These are phyloP conservation scores for Pleurotus pulmonarius DNA, from an alignment of 768 basidiomycete species.

Conservation along the genomic window DNA sequence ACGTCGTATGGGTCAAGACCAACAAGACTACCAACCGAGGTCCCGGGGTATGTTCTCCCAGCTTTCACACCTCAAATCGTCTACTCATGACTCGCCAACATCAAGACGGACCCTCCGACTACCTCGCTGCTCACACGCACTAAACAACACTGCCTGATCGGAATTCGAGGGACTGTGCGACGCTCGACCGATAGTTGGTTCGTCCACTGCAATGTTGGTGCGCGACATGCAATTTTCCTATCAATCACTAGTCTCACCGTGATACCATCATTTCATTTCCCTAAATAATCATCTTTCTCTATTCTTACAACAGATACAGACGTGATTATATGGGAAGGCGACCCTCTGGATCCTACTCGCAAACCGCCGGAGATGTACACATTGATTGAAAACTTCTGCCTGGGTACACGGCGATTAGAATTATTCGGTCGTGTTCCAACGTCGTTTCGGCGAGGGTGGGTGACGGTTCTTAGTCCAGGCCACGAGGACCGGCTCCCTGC, in stretches of 20 bases:
- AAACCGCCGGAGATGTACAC: slow-evolving; percentile 97
- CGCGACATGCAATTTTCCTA: slow-evolving; percentile 20
- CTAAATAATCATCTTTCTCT: background rate
- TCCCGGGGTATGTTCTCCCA: slow-evolving; percentile 56
- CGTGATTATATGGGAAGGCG: slow-evolving; percentile 95
- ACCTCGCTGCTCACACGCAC: slow-evolving; percentile 84
- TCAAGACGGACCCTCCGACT: slow-evolving; percentile 79
- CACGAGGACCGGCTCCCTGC: slow-evolving; percentile 50
- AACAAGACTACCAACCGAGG: slow-evolving; percentile 71
- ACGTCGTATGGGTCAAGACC: slow-evolving; percentile 98
- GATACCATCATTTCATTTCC: background rate
- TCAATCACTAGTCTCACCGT: slow-evolving; percentile 11
- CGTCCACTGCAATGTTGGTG: slow-evolving; percentile 97
- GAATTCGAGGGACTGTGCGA: slow-evolving; percentile 94
- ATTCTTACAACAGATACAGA: slow-evolving; percentile 71
- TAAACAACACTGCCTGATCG: slow-evolving; percentile 96
- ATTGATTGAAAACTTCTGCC: slow-evolving; percentile 96
- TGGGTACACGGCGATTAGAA: slow-evolving; percentile 88
- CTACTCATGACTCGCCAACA: slow-evolving; percentile 7
- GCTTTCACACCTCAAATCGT: background rate
- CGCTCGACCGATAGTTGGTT: slow-evolving; percentile 94
- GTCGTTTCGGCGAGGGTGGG: slow-evolving; percentile 84
- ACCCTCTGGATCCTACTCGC: slow-evolving; percentile 72
- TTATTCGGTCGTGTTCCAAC: slow-evolving; percentile 73
- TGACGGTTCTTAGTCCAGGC: slow-evolving; percentile 71